Evolutionary conservation across 768 basidiomycete genomes (phyloP).

Genomic region (Kwoniella mangroviensis): DNA sequence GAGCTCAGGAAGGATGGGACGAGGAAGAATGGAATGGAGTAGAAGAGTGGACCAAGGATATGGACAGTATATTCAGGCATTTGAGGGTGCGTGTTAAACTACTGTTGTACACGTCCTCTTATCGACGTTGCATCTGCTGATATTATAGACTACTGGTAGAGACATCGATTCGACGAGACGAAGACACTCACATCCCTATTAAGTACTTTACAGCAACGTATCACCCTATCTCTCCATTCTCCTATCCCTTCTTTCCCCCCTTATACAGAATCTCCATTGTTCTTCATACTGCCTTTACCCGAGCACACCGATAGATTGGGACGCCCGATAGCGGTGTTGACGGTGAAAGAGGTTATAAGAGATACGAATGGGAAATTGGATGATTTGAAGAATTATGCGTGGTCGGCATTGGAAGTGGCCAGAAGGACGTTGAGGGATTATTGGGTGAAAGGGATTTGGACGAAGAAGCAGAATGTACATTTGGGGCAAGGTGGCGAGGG

Average conservation of each 20-base stretch:
- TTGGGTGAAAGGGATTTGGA: conserved; percentile 35
- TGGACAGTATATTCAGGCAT: conserved; percentile 37
- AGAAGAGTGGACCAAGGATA: conserved; percentile 45
- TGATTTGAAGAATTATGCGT: conserved; percentile 51
- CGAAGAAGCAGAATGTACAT: not conserved
- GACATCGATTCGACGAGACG: conserved; percentile 41
- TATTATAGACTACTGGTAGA: conserved; percentile 4
- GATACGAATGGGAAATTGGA: conserved; percentile 39
- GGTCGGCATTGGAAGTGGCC: conserved; percentile 54
- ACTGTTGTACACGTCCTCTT: too few species aligned
- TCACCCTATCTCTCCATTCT: conserved; percentile 31
- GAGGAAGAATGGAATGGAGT: conserved; percentile 32
- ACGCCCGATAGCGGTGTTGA: conserved; percentile 52
- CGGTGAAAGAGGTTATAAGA: conserved; percentile 43
- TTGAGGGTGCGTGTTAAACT: conserved; percentile 37
- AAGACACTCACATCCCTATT: conserved; percentile 37
- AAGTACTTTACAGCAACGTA: conserved; percentile 30
- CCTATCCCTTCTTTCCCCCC: conserved; percentile 37
- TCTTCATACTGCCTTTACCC: conserved; percentile 52
- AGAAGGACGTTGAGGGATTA: conserved; percentile 46
- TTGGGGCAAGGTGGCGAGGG: conserved; percentile 42
- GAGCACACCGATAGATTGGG: conserved; percentile 38
- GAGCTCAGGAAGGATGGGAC: conserved; percentile 50
- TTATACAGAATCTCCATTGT: conserved; percentile 41
- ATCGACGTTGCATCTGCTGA: too few species aligned